Conservation (phyloP, 495 filamentous ascomycete genomes). For the Aspergillus baeticus region DNA sequence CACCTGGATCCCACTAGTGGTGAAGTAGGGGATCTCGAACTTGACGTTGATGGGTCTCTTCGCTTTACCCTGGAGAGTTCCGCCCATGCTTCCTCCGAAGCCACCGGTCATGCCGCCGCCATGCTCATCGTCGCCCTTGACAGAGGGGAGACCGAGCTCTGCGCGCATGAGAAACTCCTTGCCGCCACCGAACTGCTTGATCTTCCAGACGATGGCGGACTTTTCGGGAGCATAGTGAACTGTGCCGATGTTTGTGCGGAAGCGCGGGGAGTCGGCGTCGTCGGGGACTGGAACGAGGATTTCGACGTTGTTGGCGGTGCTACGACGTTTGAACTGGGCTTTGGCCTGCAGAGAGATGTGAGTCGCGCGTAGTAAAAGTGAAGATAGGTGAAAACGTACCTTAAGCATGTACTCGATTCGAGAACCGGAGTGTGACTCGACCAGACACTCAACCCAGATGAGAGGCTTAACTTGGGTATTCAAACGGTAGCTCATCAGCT, state of each 20-base stretch:
- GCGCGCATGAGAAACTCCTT: constrained; percentile 99
- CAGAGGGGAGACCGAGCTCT: constrained; percentile 91
- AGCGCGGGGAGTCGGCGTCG: constrained; percentile 93
- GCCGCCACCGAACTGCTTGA: constrained; percentile 97
- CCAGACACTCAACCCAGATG: constrained; percentile 98
- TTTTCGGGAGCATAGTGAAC: constrained; percentile 99
- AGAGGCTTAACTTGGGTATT: constrained; percentile 98
- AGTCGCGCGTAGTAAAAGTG: background rate
- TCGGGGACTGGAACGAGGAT: constrained; percentile 97
- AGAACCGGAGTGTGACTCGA: constrained; percentile 90
- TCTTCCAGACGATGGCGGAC: constrained; percentile 98
- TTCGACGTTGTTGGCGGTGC: constrained; percentile 98
- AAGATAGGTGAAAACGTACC: constrained; percentile 34
- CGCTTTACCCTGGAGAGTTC: constrained; percentile 68
- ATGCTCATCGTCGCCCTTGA: constrained; percentile 94
- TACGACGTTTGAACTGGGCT: constrained; percentile 97
- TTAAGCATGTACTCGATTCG: constrained; percentile 99
- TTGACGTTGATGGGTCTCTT: constrained; percentile 98
- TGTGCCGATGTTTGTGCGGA: constrained; percentile 94
- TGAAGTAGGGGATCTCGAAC: constrained; percentile 99
- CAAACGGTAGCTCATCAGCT: constrained; percentile 98
- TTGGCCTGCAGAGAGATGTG: constrained; percentile 56
- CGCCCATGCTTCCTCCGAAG: constrained; percentile 93
- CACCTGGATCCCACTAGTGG: constrained; percentile 96
- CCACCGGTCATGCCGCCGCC: constrained; percentile 96